phyloP scores from a whole-genome alignment of 176 grass and related monocot species.

The Rhynchospora pubera region DNA sequence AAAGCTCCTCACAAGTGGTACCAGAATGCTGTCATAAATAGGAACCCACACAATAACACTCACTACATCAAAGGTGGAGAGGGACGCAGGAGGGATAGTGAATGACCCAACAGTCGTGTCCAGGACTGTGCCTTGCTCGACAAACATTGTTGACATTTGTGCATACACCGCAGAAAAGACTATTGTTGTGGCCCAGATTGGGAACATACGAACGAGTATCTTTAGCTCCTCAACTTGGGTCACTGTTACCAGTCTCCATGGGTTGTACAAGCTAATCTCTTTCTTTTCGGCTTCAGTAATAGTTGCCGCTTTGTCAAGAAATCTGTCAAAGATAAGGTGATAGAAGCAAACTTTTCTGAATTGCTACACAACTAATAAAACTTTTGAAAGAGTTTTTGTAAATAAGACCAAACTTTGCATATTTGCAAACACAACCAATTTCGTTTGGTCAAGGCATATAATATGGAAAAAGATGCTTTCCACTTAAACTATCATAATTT shows the following conservation, averaged over 20 bases:
- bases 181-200: conserved; percentile 76
- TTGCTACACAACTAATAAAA: background rate
- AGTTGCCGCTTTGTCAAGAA: conserved; percentile 78
- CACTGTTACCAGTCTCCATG: conserved; percentile 68
- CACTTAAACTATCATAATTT: background rate
- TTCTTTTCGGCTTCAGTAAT: conserved; percentile 61
- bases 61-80: conserved; percentile 73
- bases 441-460: background rate
- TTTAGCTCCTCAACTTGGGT: conserved; percentile 91
- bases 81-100: conserved; percentile 73
- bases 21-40: conserved; percentile 55
- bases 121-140: conserved; percentile 86
- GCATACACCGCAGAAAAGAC: conserved; percentile 76
- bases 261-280: conserved; percentile 29
- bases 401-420: background rate
- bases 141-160: conserved; percentile 86
- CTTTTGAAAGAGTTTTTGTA: background rate
- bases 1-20: conserved; percentile 66
- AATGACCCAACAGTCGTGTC: conserved; percentile 64
- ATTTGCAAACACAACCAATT: background rate
- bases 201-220: conserved; percentile 78
- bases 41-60: conserved; percentile 77
- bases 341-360: conserved; percentile 19
- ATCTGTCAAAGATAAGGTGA: conserved; percentile 37
- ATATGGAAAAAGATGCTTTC: background rate